These are phyloP conservation scores for Xerocomus potaroensis DNA, from an alignment of 768 basidiomycete genomes.

Conservation along the genomic window DNA sequence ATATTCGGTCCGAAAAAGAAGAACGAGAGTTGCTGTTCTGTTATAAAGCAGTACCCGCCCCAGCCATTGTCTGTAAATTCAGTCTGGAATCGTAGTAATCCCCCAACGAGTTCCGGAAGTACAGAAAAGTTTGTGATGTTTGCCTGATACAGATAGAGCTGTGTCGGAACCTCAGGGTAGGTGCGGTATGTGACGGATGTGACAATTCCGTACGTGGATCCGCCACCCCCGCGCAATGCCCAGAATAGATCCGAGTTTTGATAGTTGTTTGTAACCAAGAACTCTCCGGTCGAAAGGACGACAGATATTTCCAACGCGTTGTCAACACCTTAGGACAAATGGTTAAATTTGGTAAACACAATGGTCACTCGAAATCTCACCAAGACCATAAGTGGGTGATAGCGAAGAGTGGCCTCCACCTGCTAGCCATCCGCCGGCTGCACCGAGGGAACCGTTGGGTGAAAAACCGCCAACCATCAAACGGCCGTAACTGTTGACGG, in stretches of 20 bases:
- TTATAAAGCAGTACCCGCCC: conserved; percentile 34
- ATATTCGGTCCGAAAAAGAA: conserved; percentile 33
- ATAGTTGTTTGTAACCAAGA: conserved; percentile 37
- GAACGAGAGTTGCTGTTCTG: conserved; percentile 8
- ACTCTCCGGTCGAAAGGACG: conserved; percentile 40
- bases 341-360: background rate
- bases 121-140: conserved; percentile 31
- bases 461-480: conserved; percentile 45
- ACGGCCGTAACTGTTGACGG: conserved; percentile 35
- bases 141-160: conserved; percentile 24
- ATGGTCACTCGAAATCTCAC: conserved; percentile 17
- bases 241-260: conserved; percentile 49
- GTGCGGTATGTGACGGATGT: conserved; percentile 46
- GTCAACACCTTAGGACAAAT: conserved; percentile 37
- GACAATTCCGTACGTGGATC: conserved; percentile 46
- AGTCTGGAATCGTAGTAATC: conserved; percentile 33
- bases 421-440: conserved; percentile 47
- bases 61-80: conserved; percentile 40
- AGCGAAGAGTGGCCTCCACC: conserved; percentile 48
- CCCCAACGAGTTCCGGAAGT: conserved; percentile 30
- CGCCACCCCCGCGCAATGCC: conserved; percentile 52
- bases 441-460: conserved; percentile 39
- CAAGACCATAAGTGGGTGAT: conserved; percentile 40
- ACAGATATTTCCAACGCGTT: conserved; percentile 45
- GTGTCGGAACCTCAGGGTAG: conserved; percentile 35